Percentiles rank a stretch among this genome's conserved stretches.
phyloP scores from a whole-genome alignment of 2,329 filamentous ascomycete species.

The Botrytis aclada region DNA sequence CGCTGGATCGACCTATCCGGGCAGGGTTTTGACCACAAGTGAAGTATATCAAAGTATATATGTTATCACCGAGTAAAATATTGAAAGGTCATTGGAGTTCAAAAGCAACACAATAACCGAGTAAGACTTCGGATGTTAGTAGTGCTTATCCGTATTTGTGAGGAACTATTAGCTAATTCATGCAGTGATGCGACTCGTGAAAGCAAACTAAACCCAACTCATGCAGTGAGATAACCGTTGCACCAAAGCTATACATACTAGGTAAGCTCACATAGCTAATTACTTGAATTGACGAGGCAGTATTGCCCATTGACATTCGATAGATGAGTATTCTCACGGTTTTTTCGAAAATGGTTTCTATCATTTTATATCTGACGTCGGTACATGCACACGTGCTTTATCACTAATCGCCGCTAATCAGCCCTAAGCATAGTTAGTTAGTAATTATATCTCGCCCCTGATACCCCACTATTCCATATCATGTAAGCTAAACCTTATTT shows the following conservation, averaged over 20 bases:
- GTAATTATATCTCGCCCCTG: neutral
- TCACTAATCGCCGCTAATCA: conserved; percentile 15
- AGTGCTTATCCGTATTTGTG: conserved; percentile 1
- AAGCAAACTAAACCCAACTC: neutral
- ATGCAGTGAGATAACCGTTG: neutral
- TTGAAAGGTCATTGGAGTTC: neutral
- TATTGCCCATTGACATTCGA: neutral
- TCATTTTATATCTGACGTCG: conserved; percentile 18
- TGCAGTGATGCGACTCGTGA: neutral
- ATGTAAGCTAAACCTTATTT: neutral
- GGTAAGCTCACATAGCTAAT: neutral
- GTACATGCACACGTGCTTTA: neutral
- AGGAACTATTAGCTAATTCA: neutral
- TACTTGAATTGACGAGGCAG: neutral
- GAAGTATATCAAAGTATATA: neutral
- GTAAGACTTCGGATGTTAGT: neutral
- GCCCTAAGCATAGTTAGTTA: conserved; percentile 11
- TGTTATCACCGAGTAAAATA: neutral
- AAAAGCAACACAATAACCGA: neutral
- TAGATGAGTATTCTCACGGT: neutral
- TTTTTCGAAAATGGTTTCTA: neutral
- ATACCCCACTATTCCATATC: neutral
- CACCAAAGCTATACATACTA: neutral
- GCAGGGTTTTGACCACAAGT: neutral
- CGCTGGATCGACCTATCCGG: neutral